phyloP scores from a whole-genome alignment of 1,284 basidiomycete genomes.

The Golubevia pallescens region DNA sequence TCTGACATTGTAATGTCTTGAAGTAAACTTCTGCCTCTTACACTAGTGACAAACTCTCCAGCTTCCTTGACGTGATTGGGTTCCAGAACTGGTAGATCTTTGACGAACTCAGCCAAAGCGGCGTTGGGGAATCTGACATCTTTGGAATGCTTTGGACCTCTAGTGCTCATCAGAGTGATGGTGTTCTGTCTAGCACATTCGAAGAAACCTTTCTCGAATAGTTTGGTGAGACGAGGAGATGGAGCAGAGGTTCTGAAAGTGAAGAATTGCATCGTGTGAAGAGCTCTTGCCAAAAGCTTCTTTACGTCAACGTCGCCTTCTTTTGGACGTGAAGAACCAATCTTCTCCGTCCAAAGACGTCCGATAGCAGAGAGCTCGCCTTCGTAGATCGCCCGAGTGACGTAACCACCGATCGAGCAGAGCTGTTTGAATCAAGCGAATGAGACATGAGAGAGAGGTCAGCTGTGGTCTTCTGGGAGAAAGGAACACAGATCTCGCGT shows the following conservation, averaged over 20 bases:
- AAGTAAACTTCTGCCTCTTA: constrained; percentile 77
- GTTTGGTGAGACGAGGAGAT: constrained; percentile 78
- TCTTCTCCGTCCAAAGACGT: constrained; percentile 64
- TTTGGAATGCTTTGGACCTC: constrained; percentile 75
- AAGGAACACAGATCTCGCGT: constrained; percentile 72
- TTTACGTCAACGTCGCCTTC: constrained; percentile 66
- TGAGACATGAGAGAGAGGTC: neutral
- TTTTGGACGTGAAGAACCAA: constrained; percentile 70
- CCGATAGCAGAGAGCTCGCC: constrained; percentile 72
- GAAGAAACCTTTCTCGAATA: constrained; percentile 84
- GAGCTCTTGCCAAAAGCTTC: constrained; percentile 67
- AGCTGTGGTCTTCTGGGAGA: constrained; percentile 73
- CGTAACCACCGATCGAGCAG: constrained; percentile 70
- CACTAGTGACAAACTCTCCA: constrained; percentile 71
- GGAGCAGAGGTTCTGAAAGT: constrained; percentile 86
- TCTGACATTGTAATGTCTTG: constrained; percentile 83
- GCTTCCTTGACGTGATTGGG: constrained; percentile 74
- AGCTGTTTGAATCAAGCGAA: constrained; percentile 23
- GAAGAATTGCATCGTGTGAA: constrained; percentile 89
- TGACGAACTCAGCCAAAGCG: constrained; percentile 78
- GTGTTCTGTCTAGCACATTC: constrained; percentile 67
- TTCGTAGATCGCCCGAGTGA: constrained; percentile 85
- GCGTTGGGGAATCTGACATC: constrained; percentile 81
- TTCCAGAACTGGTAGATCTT: constrained; percentile 78
- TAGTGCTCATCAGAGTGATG: constrained; percentile 80